Conservation (phyloP, 257 asterid genomes). For the Solanum bukasovii region DNA sequence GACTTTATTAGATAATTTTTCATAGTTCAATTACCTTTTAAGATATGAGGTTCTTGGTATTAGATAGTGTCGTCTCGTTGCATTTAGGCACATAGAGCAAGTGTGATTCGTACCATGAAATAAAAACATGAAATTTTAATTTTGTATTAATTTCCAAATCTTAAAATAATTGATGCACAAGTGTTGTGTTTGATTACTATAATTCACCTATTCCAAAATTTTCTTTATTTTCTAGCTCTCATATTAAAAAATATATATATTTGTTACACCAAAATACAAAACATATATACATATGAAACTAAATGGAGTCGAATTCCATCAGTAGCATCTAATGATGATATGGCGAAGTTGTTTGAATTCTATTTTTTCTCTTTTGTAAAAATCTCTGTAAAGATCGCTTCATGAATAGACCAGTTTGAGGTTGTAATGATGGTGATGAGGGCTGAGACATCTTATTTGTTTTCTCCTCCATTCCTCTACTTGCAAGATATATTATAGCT, state of each 20-base stretch:
- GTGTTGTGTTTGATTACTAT: neutral
- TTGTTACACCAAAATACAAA: neutral
- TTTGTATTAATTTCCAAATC: neutral
- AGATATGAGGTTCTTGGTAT: neutral
- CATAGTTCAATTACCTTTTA: too few species aligned
- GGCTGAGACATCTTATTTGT: neutral
- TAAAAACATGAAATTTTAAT: neutral
- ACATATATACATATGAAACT: neutral
- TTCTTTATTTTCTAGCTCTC: neutral
- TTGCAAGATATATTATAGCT: slow-evolving; percentile 15
- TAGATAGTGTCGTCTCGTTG: neutral
- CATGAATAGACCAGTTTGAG: neutral
- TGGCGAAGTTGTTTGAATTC: slow-evolving; percentile 5
- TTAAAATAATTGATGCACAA: neutral
- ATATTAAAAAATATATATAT: neutral
- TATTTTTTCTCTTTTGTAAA: slow-evolving; percentile 16
- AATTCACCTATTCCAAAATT: neutral
- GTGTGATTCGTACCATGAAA: neutral
- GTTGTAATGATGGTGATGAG: neutral
- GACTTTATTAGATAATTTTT: too few species aligned
- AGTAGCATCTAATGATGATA: neutral
- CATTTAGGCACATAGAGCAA: neutral
- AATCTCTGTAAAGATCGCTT: slow-evolving; percentile 16
- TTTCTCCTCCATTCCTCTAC: slow-evolving; percentile 3
- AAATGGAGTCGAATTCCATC: neutral